Conservation (phyloP, 257 asterid species). For the Nicotiana paniculata region DNA sequence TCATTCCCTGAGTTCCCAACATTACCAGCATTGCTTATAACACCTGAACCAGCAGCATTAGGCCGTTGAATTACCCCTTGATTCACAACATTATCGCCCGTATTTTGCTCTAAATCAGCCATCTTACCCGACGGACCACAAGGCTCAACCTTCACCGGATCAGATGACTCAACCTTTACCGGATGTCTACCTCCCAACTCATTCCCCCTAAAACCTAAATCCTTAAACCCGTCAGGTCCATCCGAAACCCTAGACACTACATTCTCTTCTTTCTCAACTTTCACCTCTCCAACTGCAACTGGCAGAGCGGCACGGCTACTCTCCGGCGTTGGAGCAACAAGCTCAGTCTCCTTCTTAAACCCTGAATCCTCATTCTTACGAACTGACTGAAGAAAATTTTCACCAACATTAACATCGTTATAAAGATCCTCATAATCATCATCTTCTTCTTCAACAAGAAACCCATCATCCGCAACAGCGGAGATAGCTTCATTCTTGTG, state of each 20-base stretch:
- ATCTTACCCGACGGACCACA: neutral
- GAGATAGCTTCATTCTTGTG: conserved; percentile 75
- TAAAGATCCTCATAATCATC: conserved; percentile 94
- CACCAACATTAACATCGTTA: conserved; percentile 94
- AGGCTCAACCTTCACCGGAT: no score
- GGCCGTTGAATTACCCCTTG: conserved; percentile 17
- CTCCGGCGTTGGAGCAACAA: no score
- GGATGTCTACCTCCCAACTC: no score
- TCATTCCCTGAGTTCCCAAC: neutral
- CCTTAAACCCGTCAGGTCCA: no score
- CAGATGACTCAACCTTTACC: no score
- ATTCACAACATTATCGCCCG: conserved; percentile 9
- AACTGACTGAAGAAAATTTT: conserved; percentile 65
- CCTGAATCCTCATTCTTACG: conserved; percentile 44
- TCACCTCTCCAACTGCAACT: no score
- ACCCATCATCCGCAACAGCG: conserved; percentile 72
- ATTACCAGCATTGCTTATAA: neutral
- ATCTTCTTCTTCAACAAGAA: conserved; percentile 70
- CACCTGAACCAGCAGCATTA: conserved; percentile 5
- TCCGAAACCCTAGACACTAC: no score
- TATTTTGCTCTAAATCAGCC: conserved; percentile 6
- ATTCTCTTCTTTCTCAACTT: no score
- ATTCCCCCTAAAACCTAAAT: no score
- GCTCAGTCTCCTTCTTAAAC: no score
- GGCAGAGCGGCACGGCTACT: no score